A percentile compares a stretch with the other conserved stretches of the same genome.
These are phyloP conservation scores for Drosera spatulata DNA, from an alignment of 179 eudicot species.

Conservation along the genomic window DNA sequence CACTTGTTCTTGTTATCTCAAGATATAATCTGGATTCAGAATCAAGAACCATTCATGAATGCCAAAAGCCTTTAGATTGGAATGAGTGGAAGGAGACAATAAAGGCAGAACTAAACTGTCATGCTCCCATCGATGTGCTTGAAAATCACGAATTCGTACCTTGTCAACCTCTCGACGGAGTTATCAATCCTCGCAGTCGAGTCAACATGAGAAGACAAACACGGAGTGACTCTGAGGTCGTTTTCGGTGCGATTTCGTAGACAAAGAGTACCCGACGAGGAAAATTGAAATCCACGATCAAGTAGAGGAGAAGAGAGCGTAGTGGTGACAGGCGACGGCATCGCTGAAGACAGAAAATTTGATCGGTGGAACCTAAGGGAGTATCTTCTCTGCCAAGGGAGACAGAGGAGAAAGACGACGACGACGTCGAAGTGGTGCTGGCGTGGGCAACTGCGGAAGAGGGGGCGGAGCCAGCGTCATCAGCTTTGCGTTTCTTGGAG, in stretches of 20 bases:
- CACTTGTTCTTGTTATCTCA: too few species aligned
- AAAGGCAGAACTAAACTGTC: not conserved
- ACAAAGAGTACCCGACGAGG: constrained; percentile 50
- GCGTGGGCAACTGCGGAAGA: constrained; percentile 1
- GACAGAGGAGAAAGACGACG: not conserved
- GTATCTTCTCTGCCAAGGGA: constrained; percentile 24
- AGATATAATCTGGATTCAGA: too few species aligned
- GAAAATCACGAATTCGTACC: constrained; percentile 49
- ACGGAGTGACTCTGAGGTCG: constrained; percentile 34
- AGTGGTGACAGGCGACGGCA: constrained; percentile 28
- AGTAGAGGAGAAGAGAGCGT: constrained; percentile 28
- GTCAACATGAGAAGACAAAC: constrained; percentile 32
- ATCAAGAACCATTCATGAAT: too few species aligned
- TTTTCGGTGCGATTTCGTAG: constrained; percentile 46
- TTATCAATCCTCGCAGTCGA: constrained; percentile 42
- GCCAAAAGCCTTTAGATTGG: too few species aligned
- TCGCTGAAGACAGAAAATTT: constrained; percentile 35
- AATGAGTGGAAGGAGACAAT: too few species aligned
- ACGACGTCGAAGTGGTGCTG: constrained; percentile 2
- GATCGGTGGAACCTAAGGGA: constrained; percentile 27
- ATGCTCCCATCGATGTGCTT: constrained; percentile 45
- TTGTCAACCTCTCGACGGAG: constrained; percentile 32
- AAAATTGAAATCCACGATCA: constrained; percentile 32
- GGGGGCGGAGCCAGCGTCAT: constrained; percentile 32
- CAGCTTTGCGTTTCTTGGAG: constrained; percentile 50